Evolutionary conservation across 768 basidiomycete genomes (phyloP), one percentile per base, ranked within the genome.

Genomic region (Candolleomyces eurysporus): DNA sequence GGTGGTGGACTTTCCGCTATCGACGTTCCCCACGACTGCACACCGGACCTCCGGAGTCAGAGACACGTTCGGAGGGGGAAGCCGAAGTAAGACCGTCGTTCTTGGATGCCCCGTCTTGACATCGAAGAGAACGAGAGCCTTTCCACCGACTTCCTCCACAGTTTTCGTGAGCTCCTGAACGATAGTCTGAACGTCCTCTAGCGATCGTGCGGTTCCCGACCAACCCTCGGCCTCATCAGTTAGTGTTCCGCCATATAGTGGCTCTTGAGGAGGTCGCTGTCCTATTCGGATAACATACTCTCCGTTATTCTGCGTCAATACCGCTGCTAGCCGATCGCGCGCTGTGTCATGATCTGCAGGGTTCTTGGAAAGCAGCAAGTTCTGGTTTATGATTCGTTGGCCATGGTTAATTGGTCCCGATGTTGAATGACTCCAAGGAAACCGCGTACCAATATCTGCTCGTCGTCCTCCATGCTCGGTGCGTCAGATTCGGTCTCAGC

Each of bases 11-110:
- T 98, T 98, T 0, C 96, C 96, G 58, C 92, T 91, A 69, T 92
- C 90, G 31, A 95, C 93, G 69, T 97, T 98, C 4, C 97, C 97
- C 5, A 98, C 93, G 2, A 97, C 95, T 0, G 96, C 96, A 67
- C 95, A 94, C 36, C 97, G 85, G 1, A 97, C 94, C 75, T 99
- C 96, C 7, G 92, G 89, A n/a, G 88, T 91, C 43, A 85, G 73
- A 21, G 90, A 85, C 2, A 93, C 87, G 67, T 81, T 88, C 4
- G 84, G 84, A 45, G 92, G 89, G 60, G 91, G 92, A 61, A 94
- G 73, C 62, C 92, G 84, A 59, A 94, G 72, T 30, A 94, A 75
- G 17, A 91, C 72, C 11, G 84, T 79, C 26, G 79, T 76, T 60
- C 90, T 81, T 39, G 87, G 82, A 69, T 84, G 82, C 4, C 71